Base-by-base conservation (phyloP, 2,329 filamentous ascomycete species). In the Xylogone sp. region DNA sequence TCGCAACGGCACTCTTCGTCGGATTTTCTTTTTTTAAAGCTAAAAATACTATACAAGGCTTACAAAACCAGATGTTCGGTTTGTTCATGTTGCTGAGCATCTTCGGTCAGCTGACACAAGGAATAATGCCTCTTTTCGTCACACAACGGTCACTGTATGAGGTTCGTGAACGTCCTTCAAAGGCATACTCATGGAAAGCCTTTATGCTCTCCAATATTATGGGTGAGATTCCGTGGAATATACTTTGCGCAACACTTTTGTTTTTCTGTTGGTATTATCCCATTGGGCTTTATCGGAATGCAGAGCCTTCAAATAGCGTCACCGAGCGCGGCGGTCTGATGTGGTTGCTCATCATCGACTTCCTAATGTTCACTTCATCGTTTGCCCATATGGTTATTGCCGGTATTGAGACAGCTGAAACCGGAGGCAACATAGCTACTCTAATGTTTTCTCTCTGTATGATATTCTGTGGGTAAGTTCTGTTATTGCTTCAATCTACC, bases 251-350 rank as follows among this genome's bases (percentile, higher is more conserved):
- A 3, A 77, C 85, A n/a, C 71, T 95, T 57, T 86, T 92, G 73
- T 96, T 77, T 75, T 77, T 90, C 63, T 84, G 78, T 67, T 93
- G 88, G 82, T 96, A 96, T 75, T 96, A 92, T 66, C 89, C 90
- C 1, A 81, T 95, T 50, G 89, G 88, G 2, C 78, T 94, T 9
- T 83, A 90, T 68, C 70, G 72, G 53, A 92, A 93, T 63, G 87
- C 88, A 2, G 71, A 75, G 16, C 74, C 75, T 1, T 82, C 82
- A 3, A 78, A 78, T 54, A 73, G 83, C 56, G 79, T 86, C 1
- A 65, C 78, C 4, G 82, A 90, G 61, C 87, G 90, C 24, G 88
- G 89, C 9, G 86, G 75, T 1, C 79, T 94, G 20, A 87, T 93
- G 80, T 91, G 92, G 74, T 74, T 96, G 21, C 82, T 90, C 60